Evolutionary conservation across 73 alveolate genomes (phyloP), one percentile per base, ranked within the genome.

Genomic region (Tetrahymena elliotti): DNA sequence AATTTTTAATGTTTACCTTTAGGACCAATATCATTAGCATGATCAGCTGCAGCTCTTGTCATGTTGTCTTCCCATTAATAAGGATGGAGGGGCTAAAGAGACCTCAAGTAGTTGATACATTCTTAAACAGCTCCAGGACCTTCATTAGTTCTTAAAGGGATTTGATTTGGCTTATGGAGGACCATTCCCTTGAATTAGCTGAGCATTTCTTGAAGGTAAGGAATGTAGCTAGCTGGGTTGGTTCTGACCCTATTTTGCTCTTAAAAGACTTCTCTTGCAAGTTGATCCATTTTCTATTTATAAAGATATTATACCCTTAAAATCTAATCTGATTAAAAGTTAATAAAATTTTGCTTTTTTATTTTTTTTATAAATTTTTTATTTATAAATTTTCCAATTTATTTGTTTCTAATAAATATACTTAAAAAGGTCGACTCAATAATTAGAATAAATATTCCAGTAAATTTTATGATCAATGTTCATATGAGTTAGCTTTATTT

Each of bases 1-100:
- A 40, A 40, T 40, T 10, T 40, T 10, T 10, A 10, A 8, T 40
- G 15, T 8, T 68, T 68, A 13, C 99, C 99, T 93, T 97, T 96
- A 6, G 98, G 98, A 13, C 99, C 99, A 53, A 98, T 94, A 94
- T 98, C 99, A 34, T 98, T 95, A 39, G 98, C 97, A 94, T 97
- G 99, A 95, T 98, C 99, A 37, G 93, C 53, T 24, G 99, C 99
- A 24, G 99, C 98, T 88, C 96, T 95, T 47, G 97, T 94, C 35
- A 98, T 93, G 35, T 98, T 97, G 27, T 93, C 95, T n/a, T 98
- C 97, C 96, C 97, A 97, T 39, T 38, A 37, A 84, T 97, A 94
- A 40, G 97, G 96, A 0, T 96, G 96, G 22, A 97, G 93, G 5
- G 99, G 97, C 95, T 94, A 96, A 68, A 97, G 97, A 37, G 92